Evolutionary conservation across 306 rosid species (phyloP), one percentile per base, ranked within the genome.

Genomic region (Herpetospermum pedunculosum): DNA sequence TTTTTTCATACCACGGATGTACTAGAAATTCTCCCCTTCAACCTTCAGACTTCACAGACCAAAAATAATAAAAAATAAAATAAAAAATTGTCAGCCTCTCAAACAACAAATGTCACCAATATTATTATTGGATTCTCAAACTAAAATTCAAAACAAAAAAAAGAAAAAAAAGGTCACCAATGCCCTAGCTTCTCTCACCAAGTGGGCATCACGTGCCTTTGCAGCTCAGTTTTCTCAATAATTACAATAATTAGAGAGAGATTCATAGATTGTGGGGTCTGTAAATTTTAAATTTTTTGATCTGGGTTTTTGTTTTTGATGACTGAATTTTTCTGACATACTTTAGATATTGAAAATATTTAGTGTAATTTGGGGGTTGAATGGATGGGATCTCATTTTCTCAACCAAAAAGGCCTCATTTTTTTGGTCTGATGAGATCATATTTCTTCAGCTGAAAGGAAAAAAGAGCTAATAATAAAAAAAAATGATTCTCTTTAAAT

Each of bases 131-230:
- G 44, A 71, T 71, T 71, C 19, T 28, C 19, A 4, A 14, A 49
- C 18, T 32, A 12, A 55, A 35, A 65, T 0, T 32, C 18, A 13
- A 10, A 52, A 21, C 19, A n/a, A 4, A 13, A 44, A 0, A 44
- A 14, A 13, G 0, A 28, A 14, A 12, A 25, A 2, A 23, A 28
- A 12, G 14, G 47, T 5, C 52, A 49, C 26, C 12, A 49, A 49
- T 49, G 3, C 4, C 55, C n/a, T 49, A n/a, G 55, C 50, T 12
- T 46, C 50, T 69, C 19, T 44, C 34, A 48, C 46, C 75, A 71
- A 46, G 60, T 71, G 75, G 59, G 34, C 46, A 48, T 72, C 76
- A 72, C 76, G 48, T 72, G 76, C 64, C 32, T 13, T 38, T 52
- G 30, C 64, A 49, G 9, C 74, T 69, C 55, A 69, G 74, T 72